Conservation (phyloP, 768 basidiomycete genomes). For the Mrakia blollopis region DNA sequence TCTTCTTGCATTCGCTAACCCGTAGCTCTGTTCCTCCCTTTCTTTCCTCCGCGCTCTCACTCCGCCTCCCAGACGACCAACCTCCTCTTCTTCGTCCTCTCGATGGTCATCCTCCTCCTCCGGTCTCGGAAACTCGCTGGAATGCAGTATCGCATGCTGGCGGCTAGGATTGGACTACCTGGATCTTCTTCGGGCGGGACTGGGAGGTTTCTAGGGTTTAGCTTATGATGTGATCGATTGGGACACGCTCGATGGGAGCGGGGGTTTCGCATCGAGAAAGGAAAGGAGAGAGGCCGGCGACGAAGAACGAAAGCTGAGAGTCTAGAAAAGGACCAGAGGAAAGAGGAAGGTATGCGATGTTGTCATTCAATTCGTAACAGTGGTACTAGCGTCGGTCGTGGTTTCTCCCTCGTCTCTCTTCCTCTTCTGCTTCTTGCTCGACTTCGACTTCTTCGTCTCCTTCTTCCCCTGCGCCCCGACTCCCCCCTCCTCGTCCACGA, state of each 20-base stretch:
- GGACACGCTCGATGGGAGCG: too few species aligned
- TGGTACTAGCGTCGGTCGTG: too few species aligned
- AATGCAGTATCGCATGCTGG: slow-evolving; percentile 72
- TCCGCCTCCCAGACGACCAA: slow-evolving; percentile 51
- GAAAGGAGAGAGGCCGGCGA: not conserved
- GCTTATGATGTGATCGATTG: not conserved
- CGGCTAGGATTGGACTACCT: slow-evolving; percentile 71
- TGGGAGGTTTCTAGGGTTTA: slow-evolving; percentile 21
- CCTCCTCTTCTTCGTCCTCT: slow-evolving; percentile 61
- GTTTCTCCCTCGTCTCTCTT: too few species aligned
- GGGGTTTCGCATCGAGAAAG: not conserved
- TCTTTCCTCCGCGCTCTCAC: slow-evolving; percentile 6
- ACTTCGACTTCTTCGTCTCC: not conserved
- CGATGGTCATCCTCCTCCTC: slow-evolving; percentile 61
- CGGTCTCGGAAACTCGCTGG: slow-evolving; percentile 65
- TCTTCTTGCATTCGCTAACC: not conserved
- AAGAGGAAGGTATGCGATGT: not conserved
- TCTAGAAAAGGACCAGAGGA: too few species aligned
- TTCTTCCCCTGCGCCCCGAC: not conserved
- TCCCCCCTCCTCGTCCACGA: not conserved
- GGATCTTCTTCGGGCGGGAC: not conserved
- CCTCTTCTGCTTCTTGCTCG: not conserved
- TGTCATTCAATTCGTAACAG: not conserved
- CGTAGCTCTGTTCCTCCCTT: not conserved
- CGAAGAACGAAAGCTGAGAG: not conserved